Evolutionary conservation across 306 rosid species (phyloP).

Genomic region (Rubus idaeus): DNA sequence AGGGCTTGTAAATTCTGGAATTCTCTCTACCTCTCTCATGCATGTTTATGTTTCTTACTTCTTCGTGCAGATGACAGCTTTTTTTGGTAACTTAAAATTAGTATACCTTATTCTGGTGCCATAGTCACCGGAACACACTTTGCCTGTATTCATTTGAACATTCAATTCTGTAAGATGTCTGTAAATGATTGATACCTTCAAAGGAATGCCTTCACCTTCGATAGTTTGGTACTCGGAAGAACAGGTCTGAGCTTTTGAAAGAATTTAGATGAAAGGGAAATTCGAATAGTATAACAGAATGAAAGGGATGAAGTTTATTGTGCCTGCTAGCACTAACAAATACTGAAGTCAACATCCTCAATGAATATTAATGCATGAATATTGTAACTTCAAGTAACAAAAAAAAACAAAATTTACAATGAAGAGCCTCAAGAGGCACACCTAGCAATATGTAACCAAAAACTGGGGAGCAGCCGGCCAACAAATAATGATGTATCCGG

Average conservation of each 20-base stretch:
- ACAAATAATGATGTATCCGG: not conserved
- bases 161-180: not conserved
- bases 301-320: not conserved
- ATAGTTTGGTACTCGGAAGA: not conserved
- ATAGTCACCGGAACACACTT: not conserved
- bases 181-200: too few relatives aligned
- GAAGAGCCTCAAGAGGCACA: slow-evolving; percentile 8
- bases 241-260: not conserved
- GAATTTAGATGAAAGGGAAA: not conserved
- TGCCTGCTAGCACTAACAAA: not conserved
- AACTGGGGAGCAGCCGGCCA: not conserved
- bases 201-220: not conserved
- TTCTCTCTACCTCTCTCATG: not conserved
- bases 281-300: not conserved
- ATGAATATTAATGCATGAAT: not conserved
- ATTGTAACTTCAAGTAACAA: not conserved
- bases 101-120: not conserved
- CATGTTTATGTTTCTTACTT: not conserved
- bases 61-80: not conserved
- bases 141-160: not conserved
- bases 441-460: slow-evolving; percentile 1
- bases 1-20: not conserved
- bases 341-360: not conserved
- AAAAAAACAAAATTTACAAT: slow-evolving; percentile 1
- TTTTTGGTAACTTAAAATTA: not conserved